A percentile compares a stretch with the other conserved stretches of the same genome.
Conservation (phyloP, 1,139 yeast genomes). For the Dujonia santamariae region DNA sequence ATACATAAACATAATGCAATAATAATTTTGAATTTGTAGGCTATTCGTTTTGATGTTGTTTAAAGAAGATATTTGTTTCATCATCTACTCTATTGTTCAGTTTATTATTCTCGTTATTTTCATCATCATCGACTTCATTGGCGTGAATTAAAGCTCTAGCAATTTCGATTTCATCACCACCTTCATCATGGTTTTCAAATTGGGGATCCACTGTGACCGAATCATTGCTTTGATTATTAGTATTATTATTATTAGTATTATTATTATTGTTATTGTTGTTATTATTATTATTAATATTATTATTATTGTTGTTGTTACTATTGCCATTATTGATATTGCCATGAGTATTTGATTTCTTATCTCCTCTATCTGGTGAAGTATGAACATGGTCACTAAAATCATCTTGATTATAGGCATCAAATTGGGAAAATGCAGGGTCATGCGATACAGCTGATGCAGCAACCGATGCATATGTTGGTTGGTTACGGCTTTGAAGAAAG, state of each 20-base stretch:
- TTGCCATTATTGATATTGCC: conserved; percentile 4
- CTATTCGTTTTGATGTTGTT: conserved; percentile 13
- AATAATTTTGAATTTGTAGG: conserved; percentile 5
- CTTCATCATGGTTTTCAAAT: conserved; percentile 32
- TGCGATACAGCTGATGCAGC: conserved; percentile 41
- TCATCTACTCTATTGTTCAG: conserved; percentile 12
- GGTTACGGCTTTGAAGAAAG: conserved; percentile 8
- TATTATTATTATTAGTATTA: conserved; percentile 14
- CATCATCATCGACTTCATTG: conserved; percentile 34
- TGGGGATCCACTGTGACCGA: conserved; percentile 57
- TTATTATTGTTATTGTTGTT: conserved; percentile 9
- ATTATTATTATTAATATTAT: conserved; percentile 7
- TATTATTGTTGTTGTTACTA: conserved; percentile 8
- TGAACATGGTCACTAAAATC: conserved; percentile 1
- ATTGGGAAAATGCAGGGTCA: conserved; percentile 33
- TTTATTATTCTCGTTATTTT: conserved; percentile 8
- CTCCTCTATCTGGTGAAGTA: conserved; percentile 3
- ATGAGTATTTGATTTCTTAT: conserved; percentile 1
- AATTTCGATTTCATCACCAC: conserved; percentile 58
- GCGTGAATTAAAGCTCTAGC: conserved; percentile 67
- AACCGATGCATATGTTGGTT: conserved; percentile 1
- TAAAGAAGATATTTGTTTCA: conserved; percentile 28
- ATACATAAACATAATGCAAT: conserved; percentile 13
- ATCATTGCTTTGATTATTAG: conserved; percentile 10
- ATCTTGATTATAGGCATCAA: conserved; percentile 10